Conservation (phyloP, 495 filamentous ascomycete genomes). For the Cetradonia linearis region DNA sequence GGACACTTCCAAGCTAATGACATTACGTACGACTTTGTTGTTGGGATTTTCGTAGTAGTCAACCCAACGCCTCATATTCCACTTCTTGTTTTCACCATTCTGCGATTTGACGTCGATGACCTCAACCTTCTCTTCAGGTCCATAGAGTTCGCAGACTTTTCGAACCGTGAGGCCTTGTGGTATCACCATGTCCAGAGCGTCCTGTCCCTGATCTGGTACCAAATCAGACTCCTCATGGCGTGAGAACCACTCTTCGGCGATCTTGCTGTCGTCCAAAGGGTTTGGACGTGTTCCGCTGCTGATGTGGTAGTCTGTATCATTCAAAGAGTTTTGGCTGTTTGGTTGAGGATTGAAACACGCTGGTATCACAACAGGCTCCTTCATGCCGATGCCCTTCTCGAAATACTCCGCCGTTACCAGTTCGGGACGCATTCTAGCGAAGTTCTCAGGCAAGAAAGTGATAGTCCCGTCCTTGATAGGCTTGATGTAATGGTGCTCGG, state of each 20-base stretch:
- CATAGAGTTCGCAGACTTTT: constrained; percentile 55
- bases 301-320: constrained; percentile 8
- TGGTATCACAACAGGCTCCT: constrained; percentile 61
- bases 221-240: constrained; percentile 34
- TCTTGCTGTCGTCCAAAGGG: constrained; percentile 8
- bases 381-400: constrained; percentile 56
- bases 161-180: constrained; percentile 58
- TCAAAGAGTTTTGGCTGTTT: constrained; percentile 14
- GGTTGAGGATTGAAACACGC: constrained; percentile 53
- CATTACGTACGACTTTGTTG: constrained; percentile 58
- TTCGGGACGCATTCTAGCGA: constrained; percentile 59
- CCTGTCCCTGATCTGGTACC: constrained; percentile 50
- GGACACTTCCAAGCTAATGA: constrained; percentile 68
- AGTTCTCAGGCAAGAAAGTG: constrained; percentile 50
- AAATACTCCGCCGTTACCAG: constrained; percentile 57
- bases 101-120: constrained; percentile 73
- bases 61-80: constrained; percentile 63
- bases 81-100: constrained; percentile 55
- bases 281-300: neutral
- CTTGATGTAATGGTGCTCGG: constrained; percentile 64
- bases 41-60: constrained; percentile 64
- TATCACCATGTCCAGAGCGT: constrained; percentile 65
- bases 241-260: constrained; percentile 26
- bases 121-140: constrained; percentile 53
- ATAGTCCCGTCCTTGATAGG: constrained; percentile 60